Evolutionary conservation across 352 stramenopile species (phyloP).

Genomic region (Aphanomyces astaci): DNA sequence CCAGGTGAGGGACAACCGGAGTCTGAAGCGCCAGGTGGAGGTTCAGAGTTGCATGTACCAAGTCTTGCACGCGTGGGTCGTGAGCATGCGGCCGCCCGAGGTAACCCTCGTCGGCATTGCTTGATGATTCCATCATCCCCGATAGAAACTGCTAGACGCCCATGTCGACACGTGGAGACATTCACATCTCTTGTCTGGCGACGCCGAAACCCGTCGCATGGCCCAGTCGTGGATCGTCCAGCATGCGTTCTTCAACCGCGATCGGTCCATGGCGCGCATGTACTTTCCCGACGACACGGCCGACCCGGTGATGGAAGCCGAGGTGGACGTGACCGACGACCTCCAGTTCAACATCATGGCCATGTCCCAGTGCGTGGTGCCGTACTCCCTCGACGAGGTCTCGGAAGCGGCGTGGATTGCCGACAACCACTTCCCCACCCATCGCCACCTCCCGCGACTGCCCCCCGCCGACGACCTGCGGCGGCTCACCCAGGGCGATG

Average conservation of each 20-base stretch:
- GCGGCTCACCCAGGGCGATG: neutral
- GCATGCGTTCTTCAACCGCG: neutral
- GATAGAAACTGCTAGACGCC: neutral
- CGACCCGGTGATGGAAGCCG: no score
- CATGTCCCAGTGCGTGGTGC: neutral
- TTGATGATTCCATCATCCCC: no score
- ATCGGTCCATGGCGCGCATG: neutral
- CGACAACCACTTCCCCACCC: conserved; percentile 1
- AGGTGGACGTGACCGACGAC: neutral
- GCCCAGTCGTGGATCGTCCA: conserved; percentile 13
- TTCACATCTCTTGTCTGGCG: neutral
- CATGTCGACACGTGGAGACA: conserved; percentile 4
- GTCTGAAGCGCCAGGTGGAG: neutral
- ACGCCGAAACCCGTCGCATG: neutral
- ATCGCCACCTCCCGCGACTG: neutral
- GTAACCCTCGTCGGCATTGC: no score
- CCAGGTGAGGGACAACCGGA: neutral
- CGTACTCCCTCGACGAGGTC: neutral
- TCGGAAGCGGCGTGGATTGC: neutral
- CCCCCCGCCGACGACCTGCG: neutral
- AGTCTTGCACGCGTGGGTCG: neutral
- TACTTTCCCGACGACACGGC: neutral
- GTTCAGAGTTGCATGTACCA: neutral
- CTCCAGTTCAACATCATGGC: neutral
- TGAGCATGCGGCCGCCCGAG: neutral